Evolutionary conservation across 768 basidiomycete genomes (phyloP).

Genomic region (Cystofilobasidium capitatum): DNA sequence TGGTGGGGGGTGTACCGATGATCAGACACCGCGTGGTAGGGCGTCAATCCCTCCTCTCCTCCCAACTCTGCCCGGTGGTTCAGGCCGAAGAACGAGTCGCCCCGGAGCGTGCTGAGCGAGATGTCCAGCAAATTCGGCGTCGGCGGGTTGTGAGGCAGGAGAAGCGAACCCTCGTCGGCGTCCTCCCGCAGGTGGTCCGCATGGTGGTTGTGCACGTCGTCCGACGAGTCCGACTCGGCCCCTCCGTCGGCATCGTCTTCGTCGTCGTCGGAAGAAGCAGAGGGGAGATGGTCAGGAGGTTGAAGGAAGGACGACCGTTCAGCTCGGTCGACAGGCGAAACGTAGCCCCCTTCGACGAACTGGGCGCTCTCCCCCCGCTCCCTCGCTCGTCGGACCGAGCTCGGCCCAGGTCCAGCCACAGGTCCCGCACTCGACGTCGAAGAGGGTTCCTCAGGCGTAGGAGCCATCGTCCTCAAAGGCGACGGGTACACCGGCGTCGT

Average conservation of each 20-base stretch:
- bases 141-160: slow-evolving; percentile 41
- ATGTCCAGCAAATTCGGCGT: slow-evolving; percentile 44
- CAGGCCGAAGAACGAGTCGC: slow-evolving; percentile 32
- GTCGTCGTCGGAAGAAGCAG: slow-evolving; percentile 15
- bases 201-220: slow-evolving; percentile 26
- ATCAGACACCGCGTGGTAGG: slow-evolving; percentile 1
- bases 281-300: background rate
- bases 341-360: background rate
- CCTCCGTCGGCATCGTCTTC: slow-evolving; percentile 14
- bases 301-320: background rate
- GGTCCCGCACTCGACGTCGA: background rate
- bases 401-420: slow-evolving; percentile 5
- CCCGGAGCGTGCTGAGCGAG: slow-evolving; percentile 39
- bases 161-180: background rate
- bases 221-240: slow-evolving; percentile 13
- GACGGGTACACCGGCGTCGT: slow-evolving; percentile 47
- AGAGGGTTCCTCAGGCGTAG: background rate
- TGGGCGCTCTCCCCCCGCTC: slow-evolving; percentile 3
- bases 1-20: slow-evolving; percentile 2
- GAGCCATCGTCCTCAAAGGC: slow-evolving; percentile 46
- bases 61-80: background rate
- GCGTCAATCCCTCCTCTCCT: background rate
- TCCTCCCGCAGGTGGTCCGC: background rate
- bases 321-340: slow-evolving; percentile 24
- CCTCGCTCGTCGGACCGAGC: background rate